phyloP scores from a whole-genome alignment of 805 yeast genomes.

The Blastobotrys parvus region DNA sequence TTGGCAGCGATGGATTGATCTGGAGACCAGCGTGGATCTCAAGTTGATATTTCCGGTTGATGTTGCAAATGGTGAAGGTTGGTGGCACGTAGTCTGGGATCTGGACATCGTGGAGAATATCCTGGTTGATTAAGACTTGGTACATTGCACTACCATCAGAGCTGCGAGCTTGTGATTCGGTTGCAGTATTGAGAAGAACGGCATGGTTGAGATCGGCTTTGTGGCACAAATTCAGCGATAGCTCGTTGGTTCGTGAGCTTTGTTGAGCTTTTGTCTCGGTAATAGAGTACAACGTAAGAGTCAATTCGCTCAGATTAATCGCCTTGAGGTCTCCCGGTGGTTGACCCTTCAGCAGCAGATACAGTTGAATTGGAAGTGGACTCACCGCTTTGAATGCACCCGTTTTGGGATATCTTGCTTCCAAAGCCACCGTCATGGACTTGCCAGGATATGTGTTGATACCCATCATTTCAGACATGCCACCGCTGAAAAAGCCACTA shows the following conservation, averaged over 20 bases:
- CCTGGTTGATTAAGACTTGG: conserved; percentile 13
- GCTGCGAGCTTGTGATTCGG: neutral
- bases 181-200: conserved; percentile 9
- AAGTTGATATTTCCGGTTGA: conserved; percentile 38
- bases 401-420: conserved; percentile 41
- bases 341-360: conserved; percentile 10
- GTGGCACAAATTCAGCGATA: conserved; percentile 17
- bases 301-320: conserved; percentile 35
- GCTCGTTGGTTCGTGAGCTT: conserved; percentile 11
- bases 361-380: conserved; percentile 21
- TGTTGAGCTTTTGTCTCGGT: conserved; percentile 26
- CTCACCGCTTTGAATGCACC: conserved; percentile 24
- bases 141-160: conserved; percentile 7
- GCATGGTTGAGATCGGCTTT: conserved; percentile 17
- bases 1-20: conserved; percentile 3
- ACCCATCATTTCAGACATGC: conserved; percentile 11
- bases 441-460: conserved; percentile 5
- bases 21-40: conserved; percentile 28
- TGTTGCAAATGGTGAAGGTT: conserved; percentile 48
- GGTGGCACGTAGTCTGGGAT: conserved; percentile 46
- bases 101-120: conserved; percentile 32
- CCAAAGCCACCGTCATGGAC: conserved; percentile 31
- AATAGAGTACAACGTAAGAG: conserved; percentile 25
- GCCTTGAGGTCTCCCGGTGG: conserved; percentile 11
- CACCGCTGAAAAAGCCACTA: conserved; percentile 1